Conservation (phyloP, 129 eudicot genomes). For the Glebionis coronaria region DNA sequence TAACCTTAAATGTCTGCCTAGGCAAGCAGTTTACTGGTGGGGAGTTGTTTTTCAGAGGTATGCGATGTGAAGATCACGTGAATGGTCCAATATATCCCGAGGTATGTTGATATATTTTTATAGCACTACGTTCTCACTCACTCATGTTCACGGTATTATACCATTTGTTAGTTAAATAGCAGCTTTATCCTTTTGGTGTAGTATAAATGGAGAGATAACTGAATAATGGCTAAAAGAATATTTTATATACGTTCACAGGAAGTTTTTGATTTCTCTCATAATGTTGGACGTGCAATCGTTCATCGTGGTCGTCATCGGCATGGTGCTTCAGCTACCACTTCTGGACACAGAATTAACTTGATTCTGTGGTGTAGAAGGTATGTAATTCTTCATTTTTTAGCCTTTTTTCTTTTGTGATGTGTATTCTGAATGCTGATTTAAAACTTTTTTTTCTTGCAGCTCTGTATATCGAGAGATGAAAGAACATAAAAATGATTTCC, state of each 20-base stretch:
- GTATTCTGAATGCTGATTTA: constrained; percentile 3
- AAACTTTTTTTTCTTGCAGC: constrained; percentile 37
- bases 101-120: constrained; percentile 42
- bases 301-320: constrained; percentile 99
- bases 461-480: constrained; percentile 79
- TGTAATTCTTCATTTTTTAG: not conserved
- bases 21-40: constrained; percentile 91
- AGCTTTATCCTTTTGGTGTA: not conserved
- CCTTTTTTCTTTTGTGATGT: not conserved
- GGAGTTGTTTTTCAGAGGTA: constrained; percentile 85
- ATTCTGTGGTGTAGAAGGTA: constrained; percentile 96
- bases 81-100: constrained; percentile 67
- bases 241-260: constrained; percentile 42
- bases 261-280: constrained; percentile 64
- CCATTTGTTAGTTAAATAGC: no score
- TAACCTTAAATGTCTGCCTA: constrained; percentile 82
- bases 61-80: constrained; percentile 93
- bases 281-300: constrained; percentile 78
- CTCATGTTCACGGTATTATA: no score
- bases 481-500: constrained; percentile 72
- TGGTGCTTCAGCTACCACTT: constrained; percentile 93
- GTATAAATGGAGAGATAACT: no score
- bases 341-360: constrained; percentile 74
- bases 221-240: no score
- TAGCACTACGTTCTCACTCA: not conserved